Percentiles rank a stretch among this genome's conserved stretches.
Conservation (phyloP, 106 monocot species). For the Dioscorea zingiberensis region DNA sequence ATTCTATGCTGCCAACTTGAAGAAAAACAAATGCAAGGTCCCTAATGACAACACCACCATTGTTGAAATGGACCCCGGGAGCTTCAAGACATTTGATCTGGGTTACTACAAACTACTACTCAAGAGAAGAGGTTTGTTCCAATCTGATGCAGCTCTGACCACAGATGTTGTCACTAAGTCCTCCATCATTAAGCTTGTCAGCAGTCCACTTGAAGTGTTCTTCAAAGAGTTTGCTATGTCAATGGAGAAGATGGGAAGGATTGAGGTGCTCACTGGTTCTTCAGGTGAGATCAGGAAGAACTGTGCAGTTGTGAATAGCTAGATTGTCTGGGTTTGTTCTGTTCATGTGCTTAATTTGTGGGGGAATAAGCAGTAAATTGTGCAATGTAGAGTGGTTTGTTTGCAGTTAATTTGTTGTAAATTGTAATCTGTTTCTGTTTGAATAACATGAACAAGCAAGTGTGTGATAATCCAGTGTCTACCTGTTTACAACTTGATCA, state of each 20-base stretch:
- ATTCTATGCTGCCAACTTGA: slow-evolving; percentile 45
- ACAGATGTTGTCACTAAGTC: slow-evolving; percentile 27
- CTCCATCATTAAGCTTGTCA: slow-evolving; percentile 26
- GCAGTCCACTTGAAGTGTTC: slow-evolving; percentile 39
- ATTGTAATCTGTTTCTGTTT: too few species aligned
- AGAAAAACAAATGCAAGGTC: slow-evolving; percentile 46
- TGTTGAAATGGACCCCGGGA: slow-evolving; percentile 89
- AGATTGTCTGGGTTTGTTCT: neutral
- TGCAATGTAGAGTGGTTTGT: neutral
- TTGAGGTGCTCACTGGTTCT: slow-evolving; percentile 49
- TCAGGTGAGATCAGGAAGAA: slow-evolving; percentile 77
- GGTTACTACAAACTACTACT: slow-evolving; percentile 65
- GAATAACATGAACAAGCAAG: neutral
- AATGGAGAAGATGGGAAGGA: slow-evolving; percentile 78
- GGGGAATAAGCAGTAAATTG: too few species aligned
- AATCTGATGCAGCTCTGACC: slow-evolving; percentile 69
- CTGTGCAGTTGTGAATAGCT: slow-evolving; percentile 56
- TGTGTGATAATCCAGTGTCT: neutral
- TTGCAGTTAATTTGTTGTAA: neutral
- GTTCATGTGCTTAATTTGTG: too few species aligned
- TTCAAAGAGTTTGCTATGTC: slow-evolving; percentile 48
- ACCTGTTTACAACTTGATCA: neutral
- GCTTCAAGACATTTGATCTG: slow-evolving; percentile 72
- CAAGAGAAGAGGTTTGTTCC: slow-evolving; percentile 68
- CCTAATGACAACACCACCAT: slow-evolving; percentile 36